Percentiles rank a stretch among this genome's conserved stretches.
These are phyloP conservation scores for Pichia manshurica DNA, from an alignment of 805 yeast genomes.

Conservation along the genomic window DNA sequence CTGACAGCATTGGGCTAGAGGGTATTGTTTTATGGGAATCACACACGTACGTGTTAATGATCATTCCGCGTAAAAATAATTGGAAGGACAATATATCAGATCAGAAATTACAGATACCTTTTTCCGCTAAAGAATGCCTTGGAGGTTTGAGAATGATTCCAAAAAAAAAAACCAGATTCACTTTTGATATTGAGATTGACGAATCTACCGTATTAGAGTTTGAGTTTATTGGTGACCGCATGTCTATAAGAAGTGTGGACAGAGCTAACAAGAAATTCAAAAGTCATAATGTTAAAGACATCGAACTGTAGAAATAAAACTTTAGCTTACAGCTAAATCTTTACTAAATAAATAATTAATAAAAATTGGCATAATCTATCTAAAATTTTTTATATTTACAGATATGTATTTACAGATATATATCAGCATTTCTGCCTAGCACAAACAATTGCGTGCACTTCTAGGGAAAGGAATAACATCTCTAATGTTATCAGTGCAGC, in stretches of 20 bases:
- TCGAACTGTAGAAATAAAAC: conserved; percentile 13
- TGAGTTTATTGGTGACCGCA: conserved; percentile 71
- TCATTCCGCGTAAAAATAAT: conserved; percentile 39
- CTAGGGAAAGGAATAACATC: conserved; percentile 89
- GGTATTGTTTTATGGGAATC: conserved; percentile 88
- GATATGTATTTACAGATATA: neutral
- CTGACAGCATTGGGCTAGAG: conserved; percentile 48
- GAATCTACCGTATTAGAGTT: conserved; percentile 40
- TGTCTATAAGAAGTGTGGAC: conserved; percentile 70
- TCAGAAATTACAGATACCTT: conserved; percentile 16
- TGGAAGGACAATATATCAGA: conserved; percentile 30
- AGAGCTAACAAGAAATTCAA: conserved; percentile 83
- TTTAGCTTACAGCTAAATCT: neutral
- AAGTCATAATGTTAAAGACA: conserved; percentile 52
- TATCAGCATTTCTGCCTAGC: conserved; percentile 25
- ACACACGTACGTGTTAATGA: conserved; percentile 62
- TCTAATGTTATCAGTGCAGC: conserved; percentile 70
- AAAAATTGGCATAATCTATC: neutral
- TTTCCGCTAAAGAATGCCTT: conserved; percentile 28
- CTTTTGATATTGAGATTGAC: conserved; percentile 35
- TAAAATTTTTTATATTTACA: no score
- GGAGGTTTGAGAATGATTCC: conserved; percentile 67
- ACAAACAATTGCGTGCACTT: conserved; percentile 48
- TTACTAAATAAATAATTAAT: conserved; percentile 1
- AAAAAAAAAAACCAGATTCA: conserved; percentile 63